Conservation (phyloP, 176 grass and related monocot genomes). For the Eragrostis curvula region DNA sequence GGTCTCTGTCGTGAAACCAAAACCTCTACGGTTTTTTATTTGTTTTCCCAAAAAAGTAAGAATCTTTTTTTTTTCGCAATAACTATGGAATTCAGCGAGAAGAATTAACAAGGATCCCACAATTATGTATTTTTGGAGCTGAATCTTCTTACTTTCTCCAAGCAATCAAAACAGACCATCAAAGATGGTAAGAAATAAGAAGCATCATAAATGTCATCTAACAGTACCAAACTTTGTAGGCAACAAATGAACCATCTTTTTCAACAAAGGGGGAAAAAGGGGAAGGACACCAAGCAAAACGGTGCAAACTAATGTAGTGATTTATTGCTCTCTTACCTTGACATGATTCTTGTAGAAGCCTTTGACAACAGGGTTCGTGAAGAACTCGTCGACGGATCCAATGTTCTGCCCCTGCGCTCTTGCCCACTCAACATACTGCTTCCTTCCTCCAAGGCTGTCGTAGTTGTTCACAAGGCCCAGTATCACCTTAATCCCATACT, state of each 20-base stretch:
- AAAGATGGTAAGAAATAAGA: not conserved
- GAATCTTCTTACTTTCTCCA: not conserved
- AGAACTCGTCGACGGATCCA: slow-evolving; percentile 87
- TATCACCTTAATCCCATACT: slow-evolving; percentile 71
- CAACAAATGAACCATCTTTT: not conserved
- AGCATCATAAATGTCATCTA: not conserved
- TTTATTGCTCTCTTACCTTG: slow-evolving; percentile 48
- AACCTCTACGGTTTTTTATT: not conserved
- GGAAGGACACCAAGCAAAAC: not conserved
- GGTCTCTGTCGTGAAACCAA: not conserved
- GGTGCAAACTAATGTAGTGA: not conserved
- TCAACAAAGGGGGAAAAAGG: not conserved
- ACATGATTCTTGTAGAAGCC: slow-evolving; percentile 89
- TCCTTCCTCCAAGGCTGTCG: slow-evolving; percentile 82
- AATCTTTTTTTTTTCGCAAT: not conserved
- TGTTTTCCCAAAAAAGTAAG: not conserved
- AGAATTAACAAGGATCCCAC: not conserved
- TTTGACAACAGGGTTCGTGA: slow-evolving; percentile 80
- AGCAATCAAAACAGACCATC: not conserved
- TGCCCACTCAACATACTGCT: slow-evolving; percentile 95
- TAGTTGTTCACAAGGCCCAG: slow-evolving; percentile 92
- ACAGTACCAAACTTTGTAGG: not conserved
- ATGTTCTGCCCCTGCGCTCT: slow-evolving; percentile 78
- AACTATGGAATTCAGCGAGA: not conserved
- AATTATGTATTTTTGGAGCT: not conserved